phyloP scores from a whole-genome alignment of 768 basidiomycete genomes.

The Neoboletus subvelutipes region DNA sequence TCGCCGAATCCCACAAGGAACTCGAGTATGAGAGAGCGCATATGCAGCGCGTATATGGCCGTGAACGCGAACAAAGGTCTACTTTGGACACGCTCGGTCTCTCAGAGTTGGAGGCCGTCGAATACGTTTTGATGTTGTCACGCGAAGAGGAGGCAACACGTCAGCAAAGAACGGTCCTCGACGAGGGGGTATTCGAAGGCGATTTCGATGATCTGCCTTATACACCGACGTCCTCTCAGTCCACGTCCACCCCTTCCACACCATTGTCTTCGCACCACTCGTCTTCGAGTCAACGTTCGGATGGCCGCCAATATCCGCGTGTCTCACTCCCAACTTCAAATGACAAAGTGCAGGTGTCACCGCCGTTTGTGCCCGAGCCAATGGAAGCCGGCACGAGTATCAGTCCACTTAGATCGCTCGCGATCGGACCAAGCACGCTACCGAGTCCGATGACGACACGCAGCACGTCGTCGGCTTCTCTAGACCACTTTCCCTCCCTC shows the following conservation, averaged over 20 bases:
- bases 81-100: conserved; percentile 65
- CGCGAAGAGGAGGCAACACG: conserved; percentile 60
- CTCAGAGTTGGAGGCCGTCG: conserved; percentile 70
- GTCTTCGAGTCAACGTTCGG: conserved; percentile 19
- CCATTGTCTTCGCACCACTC: conserved; percentile 13
- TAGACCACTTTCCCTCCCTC: conserved; percentile 35
- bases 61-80: conserved; percentile 56
- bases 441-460: conserved; percentile 9
- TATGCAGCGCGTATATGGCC: conserved; percentile 39
- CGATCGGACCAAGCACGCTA: conserved; percentile 5
- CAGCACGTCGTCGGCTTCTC: conserved; percentile 22
- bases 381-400: conserved; percentile 49
- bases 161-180: conserved; percentile 22
- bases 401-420: conserved; percentile 25
- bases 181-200: conserved; percentile 58
- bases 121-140: conserved; percentile 83
- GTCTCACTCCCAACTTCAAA: conserved; percentile 36
- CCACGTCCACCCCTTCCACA: conserved; percentile 6
- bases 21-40: conserved; percentile 50
- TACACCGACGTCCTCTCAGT: conserved; percentile 18
- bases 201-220: conserved; percentile 36
- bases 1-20: conserved; percentile 55
- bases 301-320: conserved; percentile 31
- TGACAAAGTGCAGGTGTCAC: conserved; percentile 57
- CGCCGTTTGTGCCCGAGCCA: conserved; percentile 49